A percentile compares a stretch with the other conserved stretches of the same genome.
These are phyloP conservation scores for Huntiella abstrusa DNA, from an alignment of 2,329 filamentous ascomycete genomes.

Conservation along the genomic window DNA sequence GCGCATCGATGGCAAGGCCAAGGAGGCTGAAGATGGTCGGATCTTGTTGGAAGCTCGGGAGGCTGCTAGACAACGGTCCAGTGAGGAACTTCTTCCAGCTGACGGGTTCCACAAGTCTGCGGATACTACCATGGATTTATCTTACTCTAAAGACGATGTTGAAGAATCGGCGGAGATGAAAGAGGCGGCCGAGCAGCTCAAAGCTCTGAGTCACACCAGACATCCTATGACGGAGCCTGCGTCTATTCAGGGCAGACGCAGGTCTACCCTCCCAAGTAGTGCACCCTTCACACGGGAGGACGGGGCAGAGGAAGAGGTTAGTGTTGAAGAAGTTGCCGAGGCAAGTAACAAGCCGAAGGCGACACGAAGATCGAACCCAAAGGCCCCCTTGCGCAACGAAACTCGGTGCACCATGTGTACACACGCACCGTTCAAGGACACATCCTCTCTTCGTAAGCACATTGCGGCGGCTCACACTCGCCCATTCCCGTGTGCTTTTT, in stretches of 20 bases:
- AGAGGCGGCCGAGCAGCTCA: conserved; percentile 47
- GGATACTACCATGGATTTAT: not conserved
- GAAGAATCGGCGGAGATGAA: conserved; percentile 53
- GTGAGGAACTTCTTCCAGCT: conserved; percentile 5
- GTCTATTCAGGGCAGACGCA: conserved; percentile 17
- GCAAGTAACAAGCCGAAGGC: conserved; percentile 20
- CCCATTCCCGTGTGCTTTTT: conserved; percentile 72
- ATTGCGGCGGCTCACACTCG: conserved; percentile 50
- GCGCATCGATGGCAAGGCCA: conserved; percentile 19
- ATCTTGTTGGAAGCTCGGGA: conserved; percentile 36
- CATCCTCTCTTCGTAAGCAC: conserved; percentile 46
- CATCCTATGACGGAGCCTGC: conserved; percentile 24
- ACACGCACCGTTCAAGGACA: conserved; percentile 48
- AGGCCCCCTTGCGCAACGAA: conserved; percentile 35
- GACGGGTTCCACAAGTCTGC: conserved; percentile 3
- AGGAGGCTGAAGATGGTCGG: conserved; percentile 37
- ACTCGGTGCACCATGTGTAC: conserved; percentile 42
- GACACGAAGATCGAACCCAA: conserved; percentile 28
- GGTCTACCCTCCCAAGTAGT: conserved; percentile 21
- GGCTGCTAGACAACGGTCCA: conserved; percentile 16
- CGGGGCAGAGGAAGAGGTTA: conserved; percentile 21
- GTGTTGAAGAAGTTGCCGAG: conserved; percentile 15
- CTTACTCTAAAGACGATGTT: conserved; percentile 18
- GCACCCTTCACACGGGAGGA: conserved; percentile 18
- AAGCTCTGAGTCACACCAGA: conserved; percentile 44